Conservation (phyloP, 2,329 filamentous ascomycete genomes). For the Xylariaceae sp. region DNA sequence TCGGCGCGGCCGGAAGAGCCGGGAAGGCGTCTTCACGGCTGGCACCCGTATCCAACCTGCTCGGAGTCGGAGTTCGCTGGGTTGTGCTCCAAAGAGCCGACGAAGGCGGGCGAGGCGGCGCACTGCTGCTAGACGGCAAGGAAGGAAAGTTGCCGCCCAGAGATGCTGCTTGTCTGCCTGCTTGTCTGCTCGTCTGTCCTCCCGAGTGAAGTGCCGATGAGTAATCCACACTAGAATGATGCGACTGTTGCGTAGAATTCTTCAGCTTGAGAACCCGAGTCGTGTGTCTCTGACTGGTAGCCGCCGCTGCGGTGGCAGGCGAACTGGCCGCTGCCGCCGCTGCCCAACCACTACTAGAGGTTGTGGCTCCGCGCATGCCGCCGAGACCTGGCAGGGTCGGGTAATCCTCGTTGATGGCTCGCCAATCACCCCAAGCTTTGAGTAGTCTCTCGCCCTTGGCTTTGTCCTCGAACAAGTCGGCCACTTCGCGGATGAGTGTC, state of each 20-base stretch:
- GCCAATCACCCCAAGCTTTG: conserved; percentile 91
- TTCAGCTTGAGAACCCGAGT: conserved; percentile 55
- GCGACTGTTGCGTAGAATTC: conserved; percentile 42
- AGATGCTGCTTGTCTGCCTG: conserved; percentile 14
- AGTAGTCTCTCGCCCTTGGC: conserved; percentile 67
- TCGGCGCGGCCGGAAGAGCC: conserved; percentile 72
- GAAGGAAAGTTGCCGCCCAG: conserved; percentile 29
- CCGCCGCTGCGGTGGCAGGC: conserved; percentile 34
- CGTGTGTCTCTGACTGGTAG: conserved; percentile 44
- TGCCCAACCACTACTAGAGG: conserved; percentile 54
- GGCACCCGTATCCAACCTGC: conserved; percentile 18
- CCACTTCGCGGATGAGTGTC: conserved; percentile 83
- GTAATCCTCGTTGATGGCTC: conserved; percentile 92
- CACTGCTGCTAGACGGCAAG: conserved; percentile 22
- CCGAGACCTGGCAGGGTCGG: conserved; percentile 75
- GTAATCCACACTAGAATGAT: conserved; percentile 30
- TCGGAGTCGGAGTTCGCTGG: conserved; percentile 11
- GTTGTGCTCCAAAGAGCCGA: conserved; percentile 23
- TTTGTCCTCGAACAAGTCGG: conserved; percentile 85
- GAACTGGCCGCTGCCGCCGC: conserved; percentile 47
- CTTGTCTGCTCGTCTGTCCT: conserved; percentile 11
- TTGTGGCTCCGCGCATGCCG: conserved; percentile 59
- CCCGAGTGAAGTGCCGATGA: conserved; percentile 18
- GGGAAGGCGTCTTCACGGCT: conserved; percentile 65
- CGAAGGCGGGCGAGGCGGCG: conserved; percentile 19